These are phyloP conservation scores for Leucosporidium yakuticum DNA, from an alignment of 768 basidiomycete genomes.

Conservation along the genomic window DNA sequence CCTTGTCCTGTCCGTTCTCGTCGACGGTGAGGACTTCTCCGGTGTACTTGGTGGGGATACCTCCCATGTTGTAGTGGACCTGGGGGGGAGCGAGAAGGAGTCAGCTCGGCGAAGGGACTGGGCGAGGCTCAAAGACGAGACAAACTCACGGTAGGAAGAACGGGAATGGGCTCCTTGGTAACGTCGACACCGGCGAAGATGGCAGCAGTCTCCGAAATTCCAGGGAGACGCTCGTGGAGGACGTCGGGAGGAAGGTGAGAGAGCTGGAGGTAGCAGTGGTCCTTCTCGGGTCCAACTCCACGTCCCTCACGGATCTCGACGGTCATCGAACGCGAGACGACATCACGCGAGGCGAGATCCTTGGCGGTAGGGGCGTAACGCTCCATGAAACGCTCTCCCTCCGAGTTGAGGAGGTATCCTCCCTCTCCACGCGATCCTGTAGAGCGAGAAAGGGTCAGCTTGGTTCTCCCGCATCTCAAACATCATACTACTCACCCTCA, in stretches of 20 bases:
- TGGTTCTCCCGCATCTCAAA: background rate
- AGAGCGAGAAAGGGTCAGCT: background rate
- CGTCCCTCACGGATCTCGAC: constrained; percentile 97
- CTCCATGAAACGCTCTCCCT: constrained; percentile 99
- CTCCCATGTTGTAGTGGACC: constrained; percentile 60
- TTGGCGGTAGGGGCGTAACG: constrained; percentile 99
- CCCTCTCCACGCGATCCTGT: constrained; percentile 93
- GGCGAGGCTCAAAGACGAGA: background rate
- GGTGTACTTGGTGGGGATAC: constrained; percentile 97
- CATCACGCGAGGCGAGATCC: constrained; percentile 98
- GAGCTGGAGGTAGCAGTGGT: constrained; percentile 92
- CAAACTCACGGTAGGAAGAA: constrained; percentile 81
- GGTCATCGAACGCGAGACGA: constrained; percentile 98
- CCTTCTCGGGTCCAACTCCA: constrained; percentile 92
- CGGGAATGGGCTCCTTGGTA: constrained; percentile 98
- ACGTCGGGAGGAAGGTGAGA: constrained; percentile 94
- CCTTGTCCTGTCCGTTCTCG: constrained; percentile 78
- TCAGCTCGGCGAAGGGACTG: background rate
- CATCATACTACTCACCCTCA: constrained; percentile 59
- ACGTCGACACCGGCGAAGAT: constrained; percentile 99
- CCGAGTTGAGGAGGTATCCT: constrained; percentile 94
- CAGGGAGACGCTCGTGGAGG: constrained; percentile 91
- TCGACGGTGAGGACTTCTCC: constrained; percentile 90
- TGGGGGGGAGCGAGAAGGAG: background rate
- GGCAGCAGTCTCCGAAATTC: constrained; percentile 98